Evolutionary conservation across 2,329 filamentous ascomycete species (phyloP).

Genomic region (Paecilomyces formosus): DNA sequence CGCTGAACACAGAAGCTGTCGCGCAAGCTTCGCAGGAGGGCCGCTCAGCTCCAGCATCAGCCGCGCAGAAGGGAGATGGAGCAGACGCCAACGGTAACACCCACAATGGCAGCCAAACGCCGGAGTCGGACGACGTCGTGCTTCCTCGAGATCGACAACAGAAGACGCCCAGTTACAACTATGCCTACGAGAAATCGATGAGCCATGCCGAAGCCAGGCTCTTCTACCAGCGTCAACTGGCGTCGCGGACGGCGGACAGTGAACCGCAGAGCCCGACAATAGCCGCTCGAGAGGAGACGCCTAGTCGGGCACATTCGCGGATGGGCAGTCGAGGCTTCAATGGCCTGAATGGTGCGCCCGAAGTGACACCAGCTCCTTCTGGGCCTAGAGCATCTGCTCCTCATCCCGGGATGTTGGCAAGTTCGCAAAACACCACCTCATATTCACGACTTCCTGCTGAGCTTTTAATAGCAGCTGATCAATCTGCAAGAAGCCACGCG

Average conservation of each 20-base stretch:
- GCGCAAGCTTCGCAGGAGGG: not conserved
- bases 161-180: slow-evolving; percentile 86
- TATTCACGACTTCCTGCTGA: slow-evolving; percentile 10
- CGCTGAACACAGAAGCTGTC: not conserved
- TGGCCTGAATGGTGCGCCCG: slow-evolving; percentile 4
- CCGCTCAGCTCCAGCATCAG: not conserved
- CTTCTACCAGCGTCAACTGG: slow-evolving; percentile 83
- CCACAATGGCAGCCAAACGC: slow-evolving; percentile 3
- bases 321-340: slow-evolving; percentile 11
- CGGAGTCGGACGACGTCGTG: slow-evolving; percentile 14
- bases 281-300: slow-evolving; percentile 5
- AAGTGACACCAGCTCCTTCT: slow-evolving; percentile 10
- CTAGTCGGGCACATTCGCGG: slow-evolving; percentile 7
- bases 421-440: not conserved
- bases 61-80: not conserved
- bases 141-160: slow-evolving; percentile 41
- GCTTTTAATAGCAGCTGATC: slow-evolving; percentile 39
- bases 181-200: slow-evolving; percentile 87
- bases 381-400: slow-evolving; percentile 8
- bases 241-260: slow-evolving; percentile 36
- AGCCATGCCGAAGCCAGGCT: slow-evolving; percentile 91
- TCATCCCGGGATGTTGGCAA: not conserved
- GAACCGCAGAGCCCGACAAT: slow-evolving; percentile 28
- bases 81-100: not conserved
- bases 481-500: slow-evolving; percentile 41